These are phyloP conservation scores for Dipodascopsis uninucleata DNA, from an alignment of 805 yeast genomes.

Conservation along the genomic window DNA sequence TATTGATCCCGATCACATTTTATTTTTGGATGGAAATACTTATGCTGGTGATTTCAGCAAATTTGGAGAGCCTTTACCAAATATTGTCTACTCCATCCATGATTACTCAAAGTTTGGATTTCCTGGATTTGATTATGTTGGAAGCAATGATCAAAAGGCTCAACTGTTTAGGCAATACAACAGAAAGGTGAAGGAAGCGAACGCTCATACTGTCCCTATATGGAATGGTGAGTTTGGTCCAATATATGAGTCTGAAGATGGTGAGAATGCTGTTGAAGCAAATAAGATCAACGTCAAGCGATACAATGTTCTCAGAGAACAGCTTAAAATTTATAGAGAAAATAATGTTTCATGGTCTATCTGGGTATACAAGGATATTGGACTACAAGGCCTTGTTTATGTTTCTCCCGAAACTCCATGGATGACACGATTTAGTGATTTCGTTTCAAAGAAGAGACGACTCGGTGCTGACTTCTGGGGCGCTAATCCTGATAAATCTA, in stretches of 20 bases:
- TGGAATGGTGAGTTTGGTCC: conserved; percentile 58
- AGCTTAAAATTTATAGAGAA: conserved; percentile 42
- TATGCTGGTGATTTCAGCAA: conserved; percentile 50
- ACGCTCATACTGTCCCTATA: conserved; percentile 43
- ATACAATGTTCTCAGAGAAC: conserved; percentile 45
- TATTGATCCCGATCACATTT: conserved; percentile 48
- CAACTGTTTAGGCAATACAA: conserved; percentile 41
- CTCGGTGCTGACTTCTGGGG: conserved; percentile 53
- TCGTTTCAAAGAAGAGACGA: conserved; percentile 43
- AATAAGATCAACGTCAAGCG: conserved; percentile 40
- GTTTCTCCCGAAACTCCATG: conserved; percentile 46
- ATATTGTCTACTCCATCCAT: conserved; percentile 49
- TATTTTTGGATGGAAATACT: conserved; percentile 50
- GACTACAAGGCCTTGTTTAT: conserved; percentile 49
- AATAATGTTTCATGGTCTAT: conserved; percentile 46
- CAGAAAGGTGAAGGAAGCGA: conserved; percentile 45
- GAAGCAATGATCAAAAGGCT: conserved; percentile 38
- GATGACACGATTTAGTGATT: conserved; percentile 43
- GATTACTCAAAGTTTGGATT: conserved; percentile 49
- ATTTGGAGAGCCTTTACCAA: conserved; percentile 44
- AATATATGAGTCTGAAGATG: conserved; percentile 42
- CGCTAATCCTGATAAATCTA: conserved; percentile 43
- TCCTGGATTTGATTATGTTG: conserved; percentile 40
- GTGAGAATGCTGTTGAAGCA: conserved; percentile 40
- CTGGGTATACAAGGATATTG: conserved; percentile 54